These are phyloP conservation scores for Colletotrichum tofieldiae DNA, from an alignment of 2,329 filamentous ascomycete species.

Conservation along the genomic window DNA sequence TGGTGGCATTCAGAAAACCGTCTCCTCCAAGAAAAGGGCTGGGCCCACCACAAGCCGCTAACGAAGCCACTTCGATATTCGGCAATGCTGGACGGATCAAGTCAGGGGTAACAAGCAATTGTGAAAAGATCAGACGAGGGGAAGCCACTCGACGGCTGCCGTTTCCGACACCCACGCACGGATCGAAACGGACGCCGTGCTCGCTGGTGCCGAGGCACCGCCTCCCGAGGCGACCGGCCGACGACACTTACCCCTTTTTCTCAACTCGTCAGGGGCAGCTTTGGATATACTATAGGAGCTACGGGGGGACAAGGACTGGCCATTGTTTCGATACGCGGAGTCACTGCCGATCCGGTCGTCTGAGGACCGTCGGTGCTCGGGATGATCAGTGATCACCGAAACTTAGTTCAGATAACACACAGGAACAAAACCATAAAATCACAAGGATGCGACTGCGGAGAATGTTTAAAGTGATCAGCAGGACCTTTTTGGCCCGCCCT, in stretches of 20 bases:
- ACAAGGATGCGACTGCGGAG: not conserved
- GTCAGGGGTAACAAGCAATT: too few relatives aligned
- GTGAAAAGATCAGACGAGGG: too few relatives aligned
- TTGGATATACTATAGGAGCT: not conserved
- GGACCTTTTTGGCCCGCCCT: constrained; percentile 26
- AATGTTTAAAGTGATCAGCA: constrained; percentile 13
- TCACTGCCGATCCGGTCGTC: not conserved
- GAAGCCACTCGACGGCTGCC: too few relatives aligned
- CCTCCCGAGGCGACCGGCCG: not conserved
- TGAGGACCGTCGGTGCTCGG: not conserved
- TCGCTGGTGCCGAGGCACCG: too few relatives aligned
- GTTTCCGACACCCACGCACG: not conserved
- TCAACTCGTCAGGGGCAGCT: not conserved
- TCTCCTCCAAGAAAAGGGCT: too few relatives aligned
- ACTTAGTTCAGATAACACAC: not conserved
- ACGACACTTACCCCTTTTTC: not conserved
- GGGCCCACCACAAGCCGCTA: too few relatives aligned
- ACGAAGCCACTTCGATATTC: too few relatives aligned
- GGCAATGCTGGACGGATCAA: too few relatives aligned
- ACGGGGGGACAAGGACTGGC: not conserved
- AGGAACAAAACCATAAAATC: not conserved
- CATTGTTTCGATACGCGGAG: not conserved
- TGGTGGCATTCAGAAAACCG: too few relatives aligned
- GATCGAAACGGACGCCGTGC: not conserved
- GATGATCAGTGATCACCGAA: not conserved